Percentiles rank a stretch among this genome's conserved stretches.
phyloP scores from a whole-genome alignment of 1,139 yeast species.

The Cylindricascospora bacillispora region DNA sequence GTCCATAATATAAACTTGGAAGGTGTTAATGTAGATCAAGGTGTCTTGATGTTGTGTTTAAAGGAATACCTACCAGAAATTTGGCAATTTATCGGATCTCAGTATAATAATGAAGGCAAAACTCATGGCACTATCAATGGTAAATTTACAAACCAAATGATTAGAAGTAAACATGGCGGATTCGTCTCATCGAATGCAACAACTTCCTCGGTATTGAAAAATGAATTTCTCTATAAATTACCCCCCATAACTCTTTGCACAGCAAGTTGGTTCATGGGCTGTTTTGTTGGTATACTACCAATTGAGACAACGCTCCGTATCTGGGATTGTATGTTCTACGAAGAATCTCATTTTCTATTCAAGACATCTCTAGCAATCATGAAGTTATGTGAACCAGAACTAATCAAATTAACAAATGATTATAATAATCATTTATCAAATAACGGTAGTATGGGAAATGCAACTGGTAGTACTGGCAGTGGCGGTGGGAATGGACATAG shows the following conservation, averaged over 20 bases:
- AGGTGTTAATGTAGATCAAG: slow-evolving; percentile 93
- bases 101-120: slow-evolving; percentile 19
- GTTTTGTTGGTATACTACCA: slow-evolving; percentile 79
- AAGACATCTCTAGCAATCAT: slow-evolving; percentile 75
- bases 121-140: background rate
- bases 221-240: slow-evolving; percentile 56
- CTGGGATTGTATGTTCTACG: slow-evolving; percentile 93
- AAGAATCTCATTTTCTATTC: slow-evolving; percentile 78
- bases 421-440: background rate
- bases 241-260: slow-evolving; percentile 92
- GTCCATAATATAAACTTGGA: slow-evolving; percentile 83
- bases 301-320: slow-evolving; percentile 76
- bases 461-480: too few species aligned
- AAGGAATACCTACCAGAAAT: slow-evolving; percentile 73
- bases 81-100: slow-evolving; percentile 44
- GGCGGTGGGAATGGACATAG: too few species aligned
- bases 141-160: slow-evolving; percentile 6
- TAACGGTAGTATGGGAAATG: too few species aligned
- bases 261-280: slow-evolving; percentile 96
- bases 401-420: slow-evolving; percentile 28
- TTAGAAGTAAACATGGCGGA: slow-evolving; percentile 7
- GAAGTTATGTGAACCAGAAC: slow-evolving; percentile 58
- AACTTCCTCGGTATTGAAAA: slow-evolving; percentile 21
- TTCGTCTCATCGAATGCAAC: background rate
- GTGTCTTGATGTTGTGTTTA: slow-evolving; percentile 78